Evolutionary conservation across 1,139 yeast species (phyloP).

Genomic region (Yamadazyma kanchanaburiensis): DNA sequence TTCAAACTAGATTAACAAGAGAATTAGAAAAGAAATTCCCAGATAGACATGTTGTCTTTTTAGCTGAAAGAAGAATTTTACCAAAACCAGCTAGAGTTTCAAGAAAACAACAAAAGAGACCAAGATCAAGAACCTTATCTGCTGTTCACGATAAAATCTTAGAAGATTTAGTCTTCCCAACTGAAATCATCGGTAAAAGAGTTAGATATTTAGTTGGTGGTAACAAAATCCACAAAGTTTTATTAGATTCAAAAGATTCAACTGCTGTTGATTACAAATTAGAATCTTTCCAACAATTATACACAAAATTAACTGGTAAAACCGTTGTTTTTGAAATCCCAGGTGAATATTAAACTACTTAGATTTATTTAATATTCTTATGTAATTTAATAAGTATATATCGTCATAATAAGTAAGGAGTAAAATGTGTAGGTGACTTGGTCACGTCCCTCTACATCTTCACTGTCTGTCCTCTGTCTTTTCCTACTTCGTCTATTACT

Average conservation of each 20-base stretch:
- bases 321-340: conserved; percentile 99
- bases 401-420: conserved; percentile 13
- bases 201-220: conserved; percentile 99
- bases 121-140: conserved; percentile 98
- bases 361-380: conserved; percentile 6
- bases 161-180: conserved; percentile 99
- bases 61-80: conserved; percentile 99
- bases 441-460: no score
- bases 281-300: conserved; percentile 98
- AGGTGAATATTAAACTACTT: conserved; percentile 44
- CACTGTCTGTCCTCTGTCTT: no score
- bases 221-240: conserved; percentile 96
- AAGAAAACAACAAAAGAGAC: conserved; percentile 97
- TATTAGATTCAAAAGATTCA: conserved; percentile 97
- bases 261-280: conserved; percentile 97
- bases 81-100: conserved; percentile 95
- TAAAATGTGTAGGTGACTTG: no score
- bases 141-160: conserved; percentile 98
- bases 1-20: conserved; percentile 96
- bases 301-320: conserved; percentile 98
- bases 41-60: conserved; percentile 98
- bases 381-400: conserved; percentile 10
- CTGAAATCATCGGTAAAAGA: conserved; percentile 99
- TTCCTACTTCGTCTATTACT: no score
- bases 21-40: conserved; percentile 99